These are phyloP conservation scores for Backusella liffmaniae DNA, from an alignment of 192 early-diverging fungal species.

Conservation along the genomic window DNA sequence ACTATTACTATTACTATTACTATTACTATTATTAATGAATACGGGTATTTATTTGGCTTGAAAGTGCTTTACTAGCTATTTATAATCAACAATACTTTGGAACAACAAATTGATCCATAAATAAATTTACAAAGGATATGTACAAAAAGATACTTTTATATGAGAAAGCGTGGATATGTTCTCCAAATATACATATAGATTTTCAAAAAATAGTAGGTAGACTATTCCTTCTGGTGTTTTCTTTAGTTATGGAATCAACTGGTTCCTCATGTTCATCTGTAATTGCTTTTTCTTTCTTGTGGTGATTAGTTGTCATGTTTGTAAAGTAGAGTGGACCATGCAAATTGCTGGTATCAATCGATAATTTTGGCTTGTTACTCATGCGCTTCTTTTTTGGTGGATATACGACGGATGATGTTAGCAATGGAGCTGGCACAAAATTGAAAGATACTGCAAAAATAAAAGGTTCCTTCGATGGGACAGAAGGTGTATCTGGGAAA, in stretches of 20 bases:
- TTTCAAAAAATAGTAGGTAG: constrained; percentile 1
- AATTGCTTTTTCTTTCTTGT: constrained; percentile 12
- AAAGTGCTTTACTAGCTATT: neutral
- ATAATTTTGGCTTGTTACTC: constrained; percentile 18
- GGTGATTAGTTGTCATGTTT: constrained; percentile 25
- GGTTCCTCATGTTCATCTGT: neutral
- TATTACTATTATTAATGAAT: neutral
- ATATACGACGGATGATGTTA: neutral
- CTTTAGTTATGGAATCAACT: constrained; percentile 2
- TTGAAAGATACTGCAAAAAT: constrained; percentile 16
- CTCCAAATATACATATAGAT: neutral
- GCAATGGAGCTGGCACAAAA: neutral
- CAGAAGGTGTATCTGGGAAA: constrained; percentile 15
- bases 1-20: neutral
- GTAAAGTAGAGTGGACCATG: constrained; percentile 28
- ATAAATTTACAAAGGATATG: neutral
- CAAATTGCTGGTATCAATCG: constrained; percentile 28
- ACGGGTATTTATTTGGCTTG: neutral
- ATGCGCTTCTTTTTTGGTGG: constrained; percentile 11
- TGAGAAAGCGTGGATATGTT: neutral
- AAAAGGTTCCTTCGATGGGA: neutral
- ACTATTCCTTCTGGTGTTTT: constrained; percentile 25
- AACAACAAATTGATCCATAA: neutral
- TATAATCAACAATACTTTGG: neutral
- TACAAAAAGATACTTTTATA: neutral